Evolutionary conservation across 139 green algal species (phyloP), one percentile per base, ranked within the genome.

Genomic region (Asterochloris sp.): DNA sequence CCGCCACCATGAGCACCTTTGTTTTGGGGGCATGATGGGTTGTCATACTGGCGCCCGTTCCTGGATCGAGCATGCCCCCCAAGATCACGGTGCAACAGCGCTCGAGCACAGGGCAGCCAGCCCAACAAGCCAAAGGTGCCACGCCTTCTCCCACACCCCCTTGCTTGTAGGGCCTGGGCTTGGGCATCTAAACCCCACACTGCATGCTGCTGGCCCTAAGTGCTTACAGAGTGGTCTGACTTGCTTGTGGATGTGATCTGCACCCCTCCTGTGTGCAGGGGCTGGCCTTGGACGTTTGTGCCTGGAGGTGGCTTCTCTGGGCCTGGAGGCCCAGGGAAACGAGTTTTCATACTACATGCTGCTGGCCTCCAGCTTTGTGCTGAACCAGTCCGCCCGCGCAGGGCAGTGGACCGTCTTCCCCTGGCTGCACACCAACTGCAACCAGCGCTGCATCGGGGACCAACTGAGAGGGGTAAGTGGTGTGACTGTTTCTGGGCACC

Each of bases 291-390:
- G 83, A 0, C 86, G 97, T 19, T 87, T 99, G 80, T 94, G 90
- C 74, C 81, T 91, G 12, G 94, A 98, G 21, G 82, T 97, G 0
- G 85, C 89, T 17, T 83, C 73, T 10, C 82, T 88, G 66, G 94
- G 94, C 67, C 94, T 91, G 80, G 86, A 91, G 60, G 89, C 89
- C 4, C 87, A 96, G 84, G 96, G 96, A 69, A 98, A 98, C 81
- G 97, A 99, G 91, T 82, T 98, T 91, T 93, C 83, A 63, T 99
- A 98, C 88, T 98, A 93, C 92, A 99, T 98, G 94, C 93, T 99
- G 69, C 87, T 99, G 16, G 82, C 91, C 26, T 94, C 91, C 10
- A 90, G 88, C 69, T 99, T 98, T 87, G 88, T 99, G 19, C 87
- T 99, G 60, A 98, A 98, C 83, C 63, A 89, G 66, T 83, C 85